Percentiles rank a stretch among this genome's conserved stretches.
phyloP scores from a whole-genome alignment of 345 rosid species.

The Dipteronia sinensis region DNA sequence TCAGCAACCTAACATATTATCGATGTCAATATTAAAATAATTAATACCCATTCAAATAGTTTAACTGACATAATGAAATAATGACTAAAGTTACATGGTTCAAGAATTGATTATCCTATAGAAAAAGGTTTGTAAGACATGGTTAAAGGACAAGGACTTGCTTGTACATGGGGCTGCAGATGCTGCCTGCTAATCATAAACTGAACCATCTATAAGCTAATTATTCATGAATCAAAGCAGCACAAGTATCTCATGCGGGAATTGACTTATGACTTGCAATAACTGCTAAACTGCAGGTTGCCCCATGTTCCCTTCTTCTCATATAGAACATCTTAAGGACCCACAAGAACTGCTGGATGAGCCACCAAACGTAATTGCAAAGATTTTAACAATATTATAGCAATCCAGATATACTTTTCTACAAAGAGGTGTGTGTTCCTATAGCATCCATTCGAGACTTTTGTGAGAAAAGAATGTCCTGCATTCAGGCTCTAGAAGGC shows the following conservation, averaged over 20 bases:
- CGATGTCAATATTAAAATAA: neutral
- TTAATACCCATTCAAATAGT: neutral
- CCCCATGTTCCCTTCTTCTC: neutral
- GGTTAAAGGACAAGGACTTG: neutral
- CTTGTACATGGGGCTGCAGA: neutral
- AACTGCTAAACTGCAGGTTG: neutral
- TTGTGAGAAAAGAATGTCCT: neutral
- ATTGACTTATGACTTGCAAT: neutral
- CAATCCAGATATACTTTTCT: neutral
- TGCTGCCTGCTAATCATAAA: neutral
- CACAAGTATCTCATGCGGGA: neutral
- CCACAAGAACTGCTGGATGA: neutral
- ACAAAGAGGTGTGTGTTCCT: neutral
- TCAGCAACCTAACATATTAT: constrained; percentile 69
- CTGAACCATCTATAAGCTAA: neutral
- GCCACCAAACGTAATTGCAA: neutral
- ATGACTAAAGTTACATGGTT: neutral
- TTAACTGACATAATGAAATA: neutral
- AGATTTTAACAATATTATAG: neutral
- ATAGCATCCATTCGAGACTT: neutral
- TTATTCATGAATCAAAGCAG: constrained; percentile 8
- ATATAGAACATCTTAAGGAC: neutral
- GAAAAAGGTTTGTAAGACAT: neutral
- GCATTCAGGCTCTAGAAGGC: neutral
- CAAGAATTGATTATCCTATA: neutral